Evolutionary conservation across 371 early-diverging fungal genomes (phyloP).

Genomic region (Mucor sp.): DNA sequence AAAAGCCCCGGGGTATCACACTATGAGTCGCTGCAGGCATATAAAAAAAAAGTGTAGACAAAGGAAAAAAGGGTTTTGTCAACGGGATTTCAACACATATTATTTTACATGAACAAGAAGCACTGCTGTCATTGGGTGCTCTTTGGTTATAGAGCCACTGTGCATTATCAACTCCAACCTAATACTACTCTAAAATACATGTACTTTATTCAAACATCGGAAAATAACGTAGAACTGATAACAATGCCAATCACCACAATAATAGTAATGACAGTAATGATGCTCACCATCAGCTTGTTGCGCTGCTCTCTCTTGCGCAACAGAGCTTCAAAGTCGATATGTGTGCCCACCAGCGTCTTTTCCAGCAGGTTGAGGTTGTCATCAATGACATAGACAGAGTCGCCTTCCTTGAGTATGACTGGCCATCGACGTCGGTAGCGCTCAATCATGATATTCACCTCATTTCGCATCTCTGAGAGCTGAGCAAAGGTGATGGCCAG

Average conservation of each 20-base stretch:
- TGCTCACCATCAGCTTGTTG: not conserved
- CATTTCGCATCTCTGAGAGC: slow-evolving; percentile 7
- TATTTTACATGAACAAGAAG: not conserved
- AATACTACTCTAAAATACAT: too few relatives aligned
- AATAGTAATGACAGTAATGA: not conserved
- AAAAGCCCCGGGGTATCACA: slow-evolving; percentile 12
- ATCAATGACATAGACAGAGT: slow-evolving; percentile 20
- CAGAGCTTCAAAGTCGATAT: slow-evolving; percentile 15
- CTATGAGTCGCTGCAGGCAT: slow-evolving; percentile 16
- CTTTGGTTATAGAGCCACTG: too few relatives aligned
- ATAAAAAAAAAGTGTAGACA: not conserved
- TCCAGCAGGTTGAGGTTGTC: slow-evolving; percentile 14
- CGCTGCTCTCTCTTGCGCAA: slow-evolving; percentile 9
- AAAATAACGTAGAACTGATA: slow-evolving; percentile 13
- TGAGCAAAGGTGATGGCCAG: slow-evolving; percentile 2
- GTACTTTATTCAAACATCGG: not conserved
- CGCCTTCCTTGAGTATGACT: slow-evolving; percentile 14
- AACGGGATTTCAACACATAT: not conserved
- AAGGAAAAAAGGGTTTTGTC: not conserved
- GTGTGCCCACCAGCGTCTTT: not conserved
- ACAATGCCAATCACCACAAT: slow-evolving; percentile 11
- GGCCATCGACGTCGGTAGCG: slow-evolving; percentile 25
- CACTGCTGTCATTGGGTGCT: too few relatives aligned
- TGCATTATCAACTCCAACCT: too few relatives aligned
- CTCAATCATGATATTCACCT: slow-evolving; percentile 15